Conservation (phyloP, 768 basidiomycete species). For the Termitomyces sp. region DNA sequence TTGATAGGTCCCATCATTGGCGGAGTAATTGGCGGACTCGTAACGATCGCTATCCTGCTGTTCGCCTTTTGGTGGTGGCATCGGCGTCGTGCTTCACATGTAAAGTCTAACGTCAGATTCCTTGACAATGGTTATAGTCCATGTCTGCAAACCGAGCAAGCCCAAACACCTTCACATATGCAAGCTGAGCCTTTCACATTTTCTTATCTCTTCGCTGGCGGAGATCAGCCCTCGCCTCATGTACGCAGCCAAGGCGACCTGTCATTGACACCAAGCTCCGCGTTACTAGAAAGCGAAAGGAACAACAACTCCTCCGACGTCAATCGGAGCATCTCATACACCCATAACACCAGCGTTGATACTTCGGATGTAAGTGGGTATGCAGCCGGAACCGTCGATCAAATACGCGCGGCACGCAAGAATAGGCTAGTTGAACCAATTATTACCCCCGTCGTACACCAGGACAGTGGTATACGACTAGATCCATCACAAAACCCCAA, state of each 20-base stretch:
- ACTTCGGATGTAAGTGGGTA: not conserved
- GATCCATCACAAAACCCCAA: no score
- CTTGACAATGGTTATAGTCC: not conserved
- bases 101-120: not conserved
- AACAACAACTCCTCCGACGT: not conserved
- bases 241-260: not conserved
- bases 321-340: not conserved
- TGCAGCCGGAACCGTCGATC: not conserved
- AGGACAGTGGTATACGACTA: conserved; percentile 8
- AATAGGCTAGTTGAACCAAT: not conserved
- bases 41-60: not conserved
- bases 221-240: not conserved
- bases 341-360: not conserved
- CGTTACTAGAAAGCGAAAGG: not conserved
- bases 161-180: not conserved
- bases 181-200: not conserved
- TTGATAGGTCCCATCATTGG: conserved; percentile 10
- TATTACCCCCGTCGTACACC: not conserved
- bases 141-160: not conserved
- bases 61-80: not conserved
- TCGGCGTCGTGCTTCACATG: not conserved
- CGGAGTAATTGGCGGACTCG: conserved; percentile 1
- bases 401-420: not conserved
- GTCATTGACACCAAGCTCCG: not conserved
- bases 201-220: not conserved